These are phyloP conservation scores for Alternaria triticimaculans DNA, from an alignment of 2,329 filamentous ascomycete genomes.

Conservation along the genomic window DNA sequence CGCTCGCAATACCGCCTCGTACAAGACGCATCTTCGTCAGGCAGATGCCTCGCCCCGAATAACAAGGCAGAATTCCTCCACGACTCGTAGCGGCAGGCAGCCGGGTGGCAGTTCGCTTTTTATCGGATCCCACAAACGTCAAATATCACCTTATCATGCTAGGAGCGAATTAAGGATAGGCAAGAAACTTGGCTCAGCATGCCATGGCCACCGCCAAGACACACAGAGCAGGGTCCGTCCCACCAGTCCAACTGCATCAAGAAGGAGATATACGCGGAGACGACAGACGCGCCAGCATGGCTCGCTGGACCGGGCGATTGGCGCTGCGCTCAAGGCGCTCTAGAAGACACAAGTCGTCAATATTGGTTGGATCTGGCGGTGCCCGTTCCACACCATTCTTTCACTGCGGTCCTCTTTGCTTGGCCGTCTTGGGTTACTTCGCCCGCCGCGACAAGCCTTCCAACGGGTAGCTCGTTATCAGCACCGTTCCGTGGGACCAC, in stretches of 20 bases:
- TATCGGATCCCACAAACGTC: constrained; percentile 16
- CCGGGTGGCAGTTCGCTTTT: constrained; percentile 6
- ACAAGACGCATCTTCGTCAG: background rate
- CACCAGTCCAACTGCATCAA: constrained; percentile 21
- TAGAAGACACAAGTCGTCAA: constrained; percentile 9
- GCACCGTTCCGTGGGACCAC: constrained; percentile 14
- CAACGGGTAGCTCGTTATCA: constrained; percentile 23
- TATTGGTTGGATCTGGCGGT: constrained; percentile 11
- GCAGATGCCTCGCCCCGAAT: background rate
- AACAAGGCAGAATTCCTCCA: background rate
- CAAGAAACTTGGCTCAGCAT: constrained; percentile 17
- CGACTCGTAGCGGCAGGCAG: background rate
- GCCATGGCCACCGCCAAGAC: constrained; percentile 26
- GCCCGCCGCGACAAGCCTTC: constrained; percentile 19
- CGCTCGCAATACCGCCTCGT: background rate
- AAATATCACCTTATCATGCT: constrained; percentile 17
- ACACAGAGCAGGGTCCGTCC: constrained; percentile 15
- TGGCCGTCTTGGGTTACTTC: constrained; percentile 33
- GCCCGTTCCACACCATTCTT: constrained; percentile 19
- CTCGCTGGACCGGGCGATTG: constrained; percentile 28
- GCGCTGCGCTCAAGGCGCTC: constrained; percentile 27
- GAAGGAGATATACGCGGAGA: constrained; percentile 29
- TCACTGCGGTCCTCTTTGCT: constrained; percentile 21
- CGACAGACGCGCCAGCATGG: constrained; percentile 15
- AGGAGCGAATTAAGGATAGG: constrained; percentile 16